A percentile compares a stretch with the other conserved stretches of the same genome.
These are phyloP conservation scores for Hibiscus tridactylites DNA, from an alignment of 345 rosid genomes.

Conservation along the genomic window DNA sequence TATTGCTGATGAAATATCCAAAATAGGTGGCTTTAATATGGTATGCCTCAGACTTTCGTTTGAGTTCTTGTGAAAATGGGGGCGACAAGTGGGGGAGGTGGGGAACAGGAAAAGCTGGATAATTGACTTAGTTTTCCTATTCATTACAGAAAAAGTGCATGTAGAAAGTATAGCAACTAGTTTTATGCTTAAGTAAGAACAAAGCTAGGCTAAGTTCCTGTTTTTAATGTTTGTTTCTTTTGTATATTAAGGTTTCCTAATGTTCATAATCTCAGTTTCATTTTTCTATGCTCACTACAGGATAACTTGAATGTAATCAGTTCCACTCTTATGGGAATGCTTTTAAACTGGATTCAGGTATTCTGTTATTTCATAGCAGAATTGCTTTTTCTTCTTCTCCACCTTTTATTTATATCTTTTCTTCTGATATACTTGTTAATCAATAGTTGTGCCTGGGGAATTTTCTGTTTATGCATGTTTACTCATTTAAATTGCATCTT, in stretches of 20 bases:
- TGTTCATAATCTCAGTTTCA: background rate
- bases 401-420: background rate
- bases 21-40: conserved; percentile 35
- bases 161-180: background rate
- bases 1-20: conserved; percentile 51
- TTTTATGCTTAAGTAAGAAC: background rate
- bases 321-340: conserved; percentile 48
- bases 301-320: conserved; percentile 15
- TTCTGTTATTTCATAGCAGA: background rate
- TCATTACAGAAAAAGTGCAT: background rate
- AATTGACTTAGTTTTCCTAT: background rate
- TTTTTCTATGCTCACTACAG: conserved; percentile 23
- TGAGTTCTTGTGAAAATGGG: background rate
- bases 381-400: background rate
- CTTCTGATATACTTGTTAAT: background rate
- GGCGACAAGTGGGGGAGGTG: background rate
- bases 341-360: conserved; percentile 85
- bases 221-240: background rate
- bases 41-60: conserved; percentile 33
- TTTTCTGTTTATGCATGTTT: background rate
- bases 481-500: background rate
- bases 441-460: background rate
- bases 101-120: background rate
- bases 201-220: background rate
- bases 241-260: background rate